Evolutionary conservation across 495 filamentous ascomycete genomes (phyloP).

Genomic region (Chaetomidium leptoderma): DNA sequence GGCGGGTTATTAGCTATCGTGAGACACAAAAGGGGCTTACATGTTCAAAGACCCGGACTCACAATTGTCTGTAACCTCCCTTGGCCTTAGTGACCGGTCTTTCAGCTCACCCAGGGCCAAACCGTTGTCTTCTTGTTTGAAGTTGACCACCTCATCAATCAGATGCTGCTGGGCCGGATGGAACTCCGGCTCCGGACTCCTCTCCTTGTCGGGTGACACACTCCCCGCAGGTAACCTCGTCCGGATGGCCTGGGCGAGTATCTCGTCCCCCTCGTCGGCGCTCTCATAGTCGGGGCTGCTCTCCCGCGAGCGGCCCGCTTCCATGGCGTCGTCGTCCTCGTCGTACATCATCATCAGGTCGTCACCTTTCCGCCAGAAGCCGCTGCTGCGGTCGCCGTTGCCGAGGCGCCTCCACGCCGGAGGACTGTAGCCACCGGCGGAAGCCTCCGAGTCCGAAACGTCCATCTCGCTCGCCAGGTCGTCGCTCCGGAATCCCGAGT

Average conservation of each 20-base stretch:
- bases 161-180: conserved; percentile 22
- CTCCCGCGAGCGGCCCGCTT: conserved; percentile 18
- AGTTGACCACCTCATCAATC: conserved; percentile 19
- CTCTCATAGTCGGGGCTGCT: conserved; percentile 33
- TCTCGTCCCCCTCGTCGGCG: conserved; percentile 35
- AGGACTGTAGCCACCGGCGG: conserved; percentile 52
- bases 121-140: conserved; percentile 33
- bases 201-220: conserved; percentile 48
- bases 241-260: conserved; percentile 47
- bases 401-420: conserved; percentile 53
- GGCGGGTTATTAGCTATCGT: conserved; percentile 28
- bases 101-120: conserved; percentile 15
- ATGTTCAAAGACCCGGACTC: conserved; percentile 24
- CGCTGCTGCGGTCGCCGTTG: conserved; percentile 51
- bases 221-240: conserved; percentile 51
- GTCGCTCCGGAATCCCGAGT: conserved; percentile 68
- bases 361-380: conserved; percentile 48
- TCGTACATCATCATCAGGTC: conserved; percentile 32
- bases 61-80: conserved; percentile 36
- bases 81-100: conserved; percentile 9
- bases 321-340: conserved; percentile 14
- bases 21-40: conserved; percentile 18
- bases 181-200: conserved; percentile 44
- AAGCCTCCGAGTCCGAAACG: conserved; percentile 35
- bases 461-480: conserved; percentile 46